These are phyloP conservation scores for Carallia pectinifolia DNA, from an alignment of 345 rosid species.

Conservation along the genomic window DNA sequence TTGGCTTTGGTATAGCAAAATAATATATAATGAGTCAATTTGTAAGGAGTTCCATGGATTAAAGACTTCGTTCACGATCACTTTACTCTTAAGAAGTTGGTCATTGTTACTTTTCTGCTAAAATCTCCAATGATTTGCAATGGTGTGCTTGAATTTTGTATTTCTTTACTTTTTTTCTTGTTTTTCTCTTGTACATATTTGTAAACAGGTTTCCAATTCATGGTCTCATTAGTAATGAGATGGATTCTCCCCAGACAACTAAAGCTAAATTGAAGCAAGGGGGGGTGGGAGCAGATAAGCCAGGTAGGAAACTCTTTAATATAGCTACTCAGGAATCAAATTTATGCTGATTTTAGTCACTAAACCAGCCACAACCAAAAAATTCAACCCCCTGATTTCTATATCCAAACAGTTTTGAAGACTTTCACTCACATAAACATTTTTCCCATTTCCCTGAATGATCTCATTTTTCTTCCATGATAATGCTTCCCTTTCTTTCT, in stretches of 20 bases:
- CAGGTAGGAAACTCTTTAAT: conserved; percentile 29
- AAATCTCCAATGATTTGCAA: conserved; percentile 3
- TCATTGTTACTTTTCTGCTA: background rate
- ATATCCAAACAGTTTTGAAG: conserved; percentile 21
- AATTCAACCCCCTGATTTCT: conserved; percentile 26
- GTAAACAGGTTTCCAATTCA: conserved; percentile 8
- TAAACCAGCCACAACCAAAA: conserved; percentile 26
- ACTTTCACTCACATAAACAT: background rate
- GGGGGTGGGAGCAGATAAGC: conserved; percentile 7
- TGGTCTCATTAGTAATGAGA: conserved; percentile 6
- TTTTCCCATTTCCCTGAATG: conserved; percentile 17
- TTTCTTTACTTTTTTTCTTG: background rate
- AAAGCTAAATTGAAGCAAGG: conserved; percentile 7
- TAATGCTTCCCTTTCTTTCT: background rate
- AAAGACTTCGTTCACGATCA: conserved; percentile 13
- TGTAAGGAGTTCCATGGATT: conserved; percentile 28
- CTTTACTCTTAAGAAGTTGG: background rate
- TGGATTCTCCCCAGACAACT: conserved; percentile 12
- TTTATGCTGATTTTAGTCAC: conserved; percentile 11
- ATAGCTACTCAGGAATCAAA: background rate
- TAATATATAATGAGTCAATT: conserved; percentile 31
- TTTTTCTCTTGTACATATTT: background rate
- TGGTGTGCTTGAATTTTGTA: conserved; percentile 8
- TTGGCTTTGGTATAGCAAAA: conserved; percentile 21
- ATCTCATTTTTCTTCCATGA: conserved; percentile 26